phyloP scores from a whole-genome alignment of 306 rosid species.

The Quercus dentata region DNA sequence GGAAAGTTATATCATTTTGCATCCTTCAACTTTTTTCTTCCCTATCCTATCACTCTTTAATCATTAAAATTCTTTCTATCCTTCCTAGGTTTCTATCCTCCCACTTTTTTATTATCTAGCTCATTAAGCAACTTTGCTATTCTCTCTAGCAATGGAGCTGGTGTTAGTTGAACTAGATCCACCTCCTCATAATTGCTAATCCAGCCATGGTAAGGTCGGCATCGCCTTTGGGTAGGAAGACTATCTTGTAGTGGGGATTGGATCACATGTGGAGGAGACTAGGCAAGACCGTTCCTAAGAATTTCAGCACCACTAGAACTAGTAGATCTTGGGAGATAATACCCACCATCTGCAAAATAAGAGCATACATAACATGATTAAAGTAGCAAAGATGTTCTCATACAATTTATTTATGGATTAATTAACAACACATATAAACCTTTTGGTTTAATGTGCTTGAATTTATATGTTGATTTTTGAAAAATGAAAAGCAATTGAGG shows the following conservation, averaged over 20 bases:
- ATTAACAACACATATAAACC: no score
- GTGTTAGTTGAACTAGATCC: slow-evolving; percentile 1
- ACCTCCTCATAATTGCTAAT: slow-evolving; percentile 8
- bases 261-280: background rate
- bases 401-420: no score
- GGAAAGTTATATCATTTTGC: no score
- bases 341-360: background rate
- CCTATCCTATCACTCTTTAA: no score
- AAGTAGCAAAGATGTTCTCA: background rate
- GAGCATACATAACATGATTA: background rate
- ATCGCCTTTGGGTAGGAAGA: background rate
- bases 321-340: background rate
- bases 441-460: no score
- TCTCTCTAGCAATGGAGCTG: slow-evolving; percentile 5
- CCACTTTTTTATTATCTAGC: no score
- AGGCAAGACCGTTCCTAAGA: no score
- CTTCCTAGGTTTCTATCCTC: no score
- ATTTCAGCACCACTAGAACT: background rate
- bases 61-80: no score
- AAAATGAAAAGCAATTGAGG: no score
- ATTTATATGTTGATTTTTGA: no score
- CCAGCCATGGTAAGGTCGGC: slow-evolving; percentile 27
- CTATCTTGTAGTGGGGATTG: background rate
- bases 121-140: background rate
- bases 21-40: no score